phyloP scores from a whole-genome alignment of 169 alveolate species.

The Cryptosporidium sp. region DNA sequence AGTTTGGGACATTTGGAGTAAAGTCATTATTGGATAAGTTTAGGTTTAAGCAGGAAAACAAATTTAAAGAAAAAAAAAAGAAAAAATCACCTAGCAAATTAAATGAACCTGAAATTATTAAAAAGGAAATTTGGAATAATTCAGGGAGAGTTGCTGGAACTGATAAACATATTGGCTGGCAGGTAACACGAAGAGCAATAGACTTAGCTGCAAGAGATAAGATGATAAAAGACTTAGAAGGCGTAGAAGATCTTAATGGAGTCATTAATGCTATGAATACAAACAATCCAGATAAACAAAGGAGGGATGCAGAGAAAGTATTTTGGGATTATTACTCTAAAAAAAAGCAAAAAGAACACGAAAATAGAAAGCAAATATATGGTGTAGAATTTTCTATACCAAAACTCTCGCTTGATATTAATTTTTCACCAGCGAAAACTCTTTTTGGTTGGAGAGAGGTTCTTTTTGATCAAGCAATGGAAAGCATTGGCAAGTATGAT shows the following conservation, averaged over 20 bases:
- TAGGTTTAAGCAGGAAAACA: conserved; percentile 6
- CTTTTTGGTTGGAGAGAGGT: conserved; percentile 65
- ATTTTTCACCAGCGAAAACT: conserved; percentile 6
- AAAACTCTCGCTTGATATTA: not conserved
- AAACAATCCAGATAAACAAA: conserved; percentile 13
- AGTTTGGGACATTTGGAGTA: conserved; percentile 35
- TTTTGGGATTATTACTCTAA: conserved; percentile 56
- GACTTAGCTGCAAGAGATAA: conserved; percentile 20
- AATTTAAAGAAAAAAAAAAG: conserved; percentile 20
- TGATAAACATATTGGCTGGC: conserved; percentile 38
- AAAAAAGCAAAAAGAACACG: conserved; percentile 6
- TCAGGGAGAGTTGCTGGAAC: conserved; percentile 4
- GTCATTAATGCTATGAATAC: conserved; percentile 5
- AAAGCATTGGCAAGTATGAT: conserved; percentile 62
- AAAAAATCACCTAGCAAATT: not conserved
- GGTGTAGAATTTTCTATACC: conserved; percentile 1
- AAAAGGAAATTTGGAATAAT: not conserved
- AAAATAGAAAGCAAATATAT: not conserved
- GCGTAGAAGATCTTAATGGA: conserved; percentile 45
- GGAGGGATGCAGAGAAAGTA: conserved; percentile 51
- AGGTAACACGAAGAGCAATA: conserved; percentile 16
- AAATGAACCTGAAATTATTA: conserved; percentile 44
- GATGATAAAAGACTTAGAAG: conserved; percentile 41
- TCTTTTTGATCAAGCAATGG: conserved; percentile 70
- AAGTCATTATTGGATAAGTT: conserved; percentile 46